A percentile compares a stretch with the other conserved stretches of the same genome.
Evolutionary conservation across 2,329 filamentous ascomycete species (phyloP).

Genomic region (Aspergillus piperis): DNA sequence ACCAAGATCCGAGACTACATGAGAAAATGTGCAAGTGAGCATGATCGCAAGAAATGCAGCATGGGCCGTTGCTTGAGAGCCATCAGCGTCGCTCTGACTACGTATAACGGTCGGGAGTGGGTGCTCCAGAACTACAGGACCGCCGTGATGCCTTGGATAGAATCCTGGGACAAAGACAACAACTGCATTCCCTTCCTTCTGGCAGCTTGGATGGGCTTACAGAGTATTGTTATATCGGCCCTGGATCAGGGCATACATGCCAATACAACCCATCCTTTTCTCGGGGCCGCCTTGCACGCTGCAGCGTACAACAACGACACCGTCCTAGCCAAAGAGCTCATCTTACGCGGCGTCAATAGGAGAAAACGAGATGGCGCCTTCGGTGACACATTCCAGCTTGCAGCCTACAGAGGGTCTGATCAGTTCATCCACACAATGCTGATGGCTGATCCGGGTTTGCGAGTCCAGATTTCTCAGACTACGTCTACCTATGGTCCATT

Average conservation of each 20-base stretch:
- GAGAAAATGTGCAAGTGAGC: neutral
- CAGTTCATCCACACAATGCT: neutral
- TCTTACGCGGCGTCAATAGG: neutral
- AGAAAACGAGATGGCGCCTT: neutral
- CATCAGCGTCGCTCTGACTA: neutral
- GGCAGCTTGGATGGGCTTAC: slow-evolving; percentile 7
- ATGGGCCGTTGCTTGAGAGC: neutral
- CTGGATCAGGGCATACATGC: neutral
- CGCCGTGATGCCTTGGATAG: neutral
- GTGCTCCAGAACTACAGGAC: neutral
- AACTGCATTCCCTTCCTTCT: neutral
- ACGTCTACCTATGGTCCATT: neutral
- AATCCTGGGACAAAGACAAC: neutral
- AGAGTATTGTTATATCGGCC: neutral
- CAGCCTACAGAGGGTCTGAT: neutral
- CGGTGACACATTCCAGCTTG: slow-evolving; percentile 7
- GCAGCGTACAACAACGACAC: slow-evolving; percentile 3
- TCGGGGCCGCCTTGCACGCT: slow-evolving; percentile 4
- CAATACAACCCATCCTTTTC: neutral
- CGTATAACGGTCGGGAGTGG: neutral
- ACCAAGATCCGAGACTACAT: neutral
- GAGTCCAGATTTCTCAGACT: too few species aligned
- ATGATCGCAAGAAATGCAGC: neutral
- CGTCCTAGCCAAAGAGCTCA: neutral
- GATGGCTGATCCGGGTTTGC: neutral